phyloP scores from a whole-genome alignment of 192 early-diverging fungal species.

The Mortierella alpina region DNA sequence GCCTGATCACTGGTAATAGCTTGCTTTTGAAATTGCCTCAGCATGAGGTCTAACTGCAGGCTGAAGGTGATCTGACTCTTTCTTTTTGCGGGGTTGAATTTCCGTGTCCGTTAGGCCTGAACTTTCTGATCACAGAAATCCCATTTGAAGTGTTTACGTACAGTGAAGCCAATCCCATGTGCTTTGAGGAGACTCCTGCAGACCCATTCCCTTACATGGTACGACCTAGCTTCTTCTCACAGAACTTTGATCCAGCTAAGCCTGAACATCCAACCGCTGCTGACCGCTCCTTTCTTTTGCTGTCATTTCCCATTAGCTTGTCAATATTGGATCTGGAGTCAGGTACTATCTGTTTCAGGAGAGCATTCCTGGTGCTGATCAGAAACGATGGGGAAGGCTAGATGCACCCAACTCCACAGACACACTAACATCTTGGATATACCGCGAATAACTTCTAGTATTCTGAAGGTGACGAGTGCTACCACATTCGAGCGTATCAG shows the following conservation, averaged over 20 bases:
- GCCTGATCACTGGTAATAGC: slow-evolving; percentile 71
- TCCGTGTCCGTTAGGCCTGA: slow-evolving; percentile 68
- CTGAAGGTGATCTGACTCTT: neutral
- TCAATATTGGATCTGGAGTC: slow-evolving; percentile 98
- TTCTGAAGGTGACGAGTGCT: slow-evolving; percentile 92
- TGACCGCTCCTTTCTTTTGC: neutral
- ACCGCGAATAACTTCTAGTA: slow-evolving; percentile 54
- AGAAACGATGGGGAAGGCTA: neutral
- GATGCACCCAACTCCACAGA: neutral
- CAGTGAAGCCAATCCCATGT: slow-evolving; percentile 74
- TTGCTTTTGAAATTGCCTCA: neutral
- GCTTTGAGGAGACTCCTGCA: slow-evolving; percentile 61
- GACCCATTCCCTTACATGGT: slow-evolving; percentile 92
- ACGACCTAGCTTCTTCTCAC: slow-evolving; percentile 6
- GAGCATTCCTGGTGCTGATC: neutral
- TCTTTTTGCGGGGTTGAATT: neutral
- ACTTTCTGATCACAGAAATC: slow-evolving; percentile 93
- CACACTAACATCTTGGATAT: neutral
- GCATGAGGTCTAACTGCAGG: neutral
- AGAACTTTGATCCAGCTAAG: neutral
- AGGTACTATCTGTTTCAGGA: slow-evolving; percentile 51
- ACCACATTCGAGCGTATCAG: slow-evolving; percentile 90
- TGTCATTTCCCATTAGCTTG: slow-evolving; percentile 64
- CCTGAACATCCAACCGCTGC: neutral
- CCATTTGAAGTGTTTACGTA: slow-evolving; percentile 96